A percentile compares a stretch with the other conserved stretches of the same genome.
phyloP scores from a whole-genome alignment of 192 early-diverging fungal species.

The Allomyces arbusculus region DNA sequence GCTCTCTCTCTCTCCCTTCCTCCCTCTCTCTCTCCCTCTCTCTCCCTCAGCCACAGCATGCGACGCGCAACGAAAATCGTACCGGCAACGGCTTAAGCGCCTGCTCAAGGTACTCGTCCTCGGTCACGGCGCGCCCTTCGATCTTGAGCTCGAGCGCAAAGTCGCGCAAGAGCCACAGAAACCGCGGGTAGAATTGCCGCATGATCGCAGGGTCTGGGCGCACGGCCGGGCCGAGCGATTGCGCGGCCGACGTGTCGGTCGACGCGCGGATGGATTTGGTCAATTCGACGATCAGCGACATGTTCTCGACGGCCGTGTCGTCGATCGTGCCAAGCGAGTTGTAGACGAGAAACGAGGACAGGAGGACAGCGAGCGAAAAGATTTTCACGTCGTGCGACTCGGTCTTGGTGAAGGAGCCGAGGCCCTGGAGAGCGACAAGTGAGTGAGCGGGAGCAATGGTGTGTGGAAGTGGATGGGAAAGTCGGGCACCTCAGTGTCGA shows the following conservation, averaged over 20 bases:
- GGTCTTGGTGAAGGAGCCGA: not conserved
- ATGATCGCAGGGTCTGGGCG: not conserved
- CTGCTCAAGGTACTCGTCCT: not conserved
- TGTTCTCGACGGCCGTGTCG: not conserved
- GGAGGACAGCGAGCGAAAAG: not conserved
- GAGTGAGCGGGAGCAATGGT: too few relatives aligned
- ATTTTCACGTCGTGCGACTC: not conserved
- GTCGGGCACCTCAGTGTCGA: not conserved
- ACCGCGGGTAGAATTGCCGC: not conserved
- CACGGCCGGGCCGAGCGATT: not conserved
- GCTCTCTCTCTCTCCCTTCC: too few relatives aligned
- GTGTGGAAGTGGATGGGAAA: not conserved
- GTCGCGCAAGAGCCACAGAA: not conserved
- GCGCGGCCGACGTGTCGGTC: not conserved
- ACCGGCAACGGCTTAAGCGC: not conserved
- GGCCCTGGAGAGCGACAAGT: not conserved
- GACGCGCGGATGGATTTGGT: not conserved
- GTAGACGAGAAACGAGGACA: not conserved
- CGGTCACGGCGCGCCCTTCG: not conserved
- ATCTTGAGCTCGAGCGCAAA: not conserved
- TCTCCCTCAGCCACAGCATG: too few relatives aligned
- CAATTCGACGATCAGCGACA: not conserved
- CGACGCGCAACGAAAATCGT: too few relatives aligned
- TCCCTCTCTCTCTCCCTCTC: too few relatives aligned
- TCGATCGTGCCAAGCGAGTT: not conserved